phyloP scores from a whole-genome alignment of 805 yeast species.

The Huiozyma sinensis region DNA sequence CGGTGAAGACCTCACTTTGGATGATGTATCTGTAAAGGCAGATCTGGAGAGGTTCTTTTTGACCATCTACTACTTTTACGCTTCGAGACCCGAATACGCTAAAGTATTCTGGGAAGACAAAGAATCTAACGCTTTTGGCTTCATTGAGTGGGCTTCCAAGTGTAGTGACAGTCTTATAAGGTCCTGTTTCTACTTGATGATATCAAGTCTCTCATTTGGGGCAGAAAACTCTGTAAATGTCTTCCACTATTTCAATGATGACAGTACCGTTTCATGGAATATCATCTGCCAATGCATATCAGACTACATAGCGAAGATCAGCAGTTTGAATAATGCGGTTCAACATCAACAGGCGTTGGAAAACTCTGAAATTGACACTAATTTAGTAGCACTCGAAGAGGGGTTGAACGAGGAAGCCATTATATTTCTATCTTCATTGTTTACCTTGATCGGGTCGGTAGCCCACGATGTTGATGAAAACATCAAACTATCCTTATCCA shows the following conservation, averaged over 20 bases:
- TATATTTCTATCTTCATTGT: slow-evolving; percentile 60
- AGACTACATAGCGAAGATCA: slow-evolving; percentile 40
- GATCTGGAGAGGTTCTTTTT: slow-evolving; percentile 84
- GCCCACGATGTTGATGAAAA: slow-evolving; percentile 27
- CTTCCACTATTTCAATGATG: slow-evolving; percentile 36
- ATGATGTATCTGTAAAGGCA: slow-evolving; percentile 58
- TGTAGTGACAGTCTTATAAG: slow-evolving; percentile 73
- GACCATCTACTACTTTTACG: slow-evolving; percentile 58
- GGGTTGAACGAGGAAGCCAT: slow-evolving; percentile 75
- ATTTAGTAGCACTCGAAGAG: slow-evolving; percentile 31
- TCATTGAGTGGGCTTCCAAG: slow-evolving; percentile 78
- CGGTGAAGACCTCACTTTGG: slow-evolving; percentile 44
- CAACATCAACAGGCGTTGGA: slow-evolving; percentile 21
- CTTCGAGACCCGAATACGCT: slow-evolving; percentile 48
- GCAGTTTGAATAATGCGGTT: slow-evolving; percentile 22
- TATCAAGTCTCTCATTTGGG: slow-evolving; percentile 65
- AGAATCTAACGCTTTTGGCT: slow-evolving; percentile 61
- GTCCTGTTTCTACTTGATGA: slow-evolving; percentile 69
- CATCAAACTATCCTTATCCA: slow-evolving; percentile 14
- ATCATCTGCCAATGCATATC: slow-evolving; percentile 43
- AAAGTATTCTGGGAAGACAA: slow-evolving; percentile 58
- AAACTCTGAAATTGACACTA: slow-evolving; percentile 19
- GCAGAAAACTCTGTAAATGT: slow-evolving; percentile 41
- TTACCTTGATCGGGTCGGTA: slow-evolving; percentile 51
- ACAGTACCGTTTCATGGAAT: slow-evolving; percentile 41